phyloP scores from a whole-genome alignment of 495 filamentous ascomycete species.

The Trichocladium uniseriatum region DNA sequence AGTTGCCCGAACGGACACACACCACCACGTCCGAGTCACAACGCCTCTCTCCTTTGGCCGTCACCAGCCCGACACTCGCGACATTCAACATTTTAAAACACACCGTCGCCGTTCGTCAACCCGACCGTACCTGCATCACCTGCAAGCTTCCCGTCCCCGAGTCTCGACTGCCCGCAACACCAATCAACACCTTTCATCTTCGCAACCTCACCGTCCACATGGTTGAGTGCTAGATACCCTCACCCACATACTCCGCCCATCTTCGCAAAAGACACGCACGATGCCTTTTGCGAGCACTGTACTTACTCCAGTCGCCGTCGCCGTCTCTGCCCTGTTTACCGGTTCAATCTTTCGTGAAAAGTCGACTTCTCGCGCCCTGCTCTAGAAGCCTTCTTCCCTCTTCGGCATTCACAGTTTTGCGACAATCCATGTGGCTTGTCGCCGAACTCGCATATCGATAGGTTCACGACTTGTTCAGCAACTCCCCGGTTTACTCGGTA shows the following conservation, averaged over 20 bases:
- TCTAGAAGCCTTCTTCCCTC: slow-evolving; percentile 36
- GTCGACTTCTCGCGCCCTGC: slow-evolving; percentile 30
- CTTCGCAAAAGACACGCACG: slow-evolving; percentile 35
- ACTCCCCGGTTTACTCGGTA: slow-evolving; percentile 36
- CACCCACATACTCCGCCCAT: slow-evolving; percentile 15
- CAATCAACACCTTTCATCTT: neutral
- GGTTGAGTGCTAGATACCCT: slow-evolving; percentile 33
- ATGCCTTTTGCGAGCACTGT: slow-evolving; percentile 43
- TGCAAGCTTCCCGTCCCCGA: too few relatives aligned
- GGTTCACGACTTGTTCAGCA: slow-evolving; percentile 31
- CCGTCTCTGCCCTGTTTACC: slow-evolving; percentile 46
- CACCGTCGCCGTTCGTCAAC: neutral
- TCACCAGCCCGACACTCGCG: slow-evolving; percentile 2
- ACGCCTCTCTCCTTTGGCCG: slow-evolving; percentile 14
- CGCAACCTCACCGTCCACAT: slow-evolving; percentile 18
- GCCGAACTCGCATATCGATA: slow-evolving; percentile 34
- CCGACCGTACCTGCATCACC: too few relatives aligned
- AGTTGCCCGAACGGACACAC: slow-evolving; percentile 29
- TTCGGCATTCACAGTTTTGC: slow-evolving; percentile 33
- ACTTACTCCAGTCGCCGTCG: slow-evolving; percentile 51
- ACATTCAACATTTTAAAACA: slow-evolving; percentile 7
- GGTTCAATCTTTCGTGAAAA: slow-evolving; percentile 47
- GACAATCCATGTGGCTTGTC: slow-evolving; percentile 23
- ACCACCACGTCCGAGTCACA: slow-evolving; percentile 27
- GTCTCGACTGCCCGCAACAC: slow-evolving; percentile 2